Evolutionary conservation across 2,329 filamentous ascomycete genomes (phyloP).

Genomic region (Xylariaceae sp.): DNA sequence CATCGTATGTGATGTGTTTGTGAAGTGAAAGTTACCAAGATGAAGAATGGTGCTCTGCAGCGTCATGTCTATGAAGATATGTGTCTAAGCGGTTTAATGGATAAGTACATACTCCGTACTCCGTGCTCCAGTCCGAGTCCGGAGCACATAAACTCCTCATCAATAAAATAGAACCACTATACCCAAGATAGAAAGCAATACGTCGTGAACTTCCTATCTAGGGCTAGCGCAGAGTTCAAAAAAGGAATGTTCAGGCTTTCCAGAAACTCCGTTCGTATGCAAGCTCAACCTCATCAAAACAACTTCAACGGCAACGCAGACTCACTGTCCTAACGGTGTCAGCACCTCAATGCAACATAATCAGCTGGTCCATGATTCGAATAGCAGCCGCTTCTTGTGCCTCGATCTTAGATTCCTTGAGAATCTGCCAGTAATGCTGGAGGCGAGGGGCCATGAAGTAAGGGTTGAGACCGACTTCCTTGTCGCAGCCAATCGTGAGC

Average conservation of each 20-base stretch:
- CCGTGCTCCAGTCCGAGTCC: no score
- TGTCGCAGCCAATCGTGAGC: constrained; percentile 22
- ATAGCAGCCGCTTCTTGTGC: constrained; percentile 19
- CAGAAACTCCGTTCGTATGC: neutral
- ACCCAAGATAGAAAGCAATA: neutral
- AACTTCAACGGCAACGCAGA: no score
- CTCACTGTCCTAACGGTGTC: no score
- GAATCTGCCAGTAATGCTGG: constrained; percentile 19
- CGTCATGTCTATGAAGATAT: neutral
- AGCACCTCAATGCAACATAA: neutral
- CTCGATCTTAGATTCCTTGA: constrained; percentile 20
- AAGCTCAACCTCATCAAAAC: neutral
- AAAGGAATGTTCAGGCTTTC: neutral
- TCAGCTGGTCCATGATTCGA: constrained; percentile 25
- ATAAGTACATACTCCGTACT: neutral
- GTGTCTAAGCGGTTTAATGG: neutral
- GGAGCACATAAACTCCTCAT: neutral
- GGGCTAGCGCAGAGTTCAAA: neutral
- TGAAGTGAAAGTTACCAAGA: neutral
- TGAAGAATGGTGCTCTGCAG: neutral
- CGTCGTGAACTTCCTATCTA: neutral
- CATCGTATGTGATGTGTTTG: neutral
- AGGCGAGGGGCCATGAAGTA: constrained; percentile 18
- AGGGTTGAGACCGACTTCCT: constrained; percentile 22
- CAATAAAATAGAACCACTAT: neutral